Evolutionary conservation across 2,329 filamentous ascomycete genomes (phyloP), one percentile per base, ranked within the genome.

Genomic region (Epichloe gansuensis): DNA sequence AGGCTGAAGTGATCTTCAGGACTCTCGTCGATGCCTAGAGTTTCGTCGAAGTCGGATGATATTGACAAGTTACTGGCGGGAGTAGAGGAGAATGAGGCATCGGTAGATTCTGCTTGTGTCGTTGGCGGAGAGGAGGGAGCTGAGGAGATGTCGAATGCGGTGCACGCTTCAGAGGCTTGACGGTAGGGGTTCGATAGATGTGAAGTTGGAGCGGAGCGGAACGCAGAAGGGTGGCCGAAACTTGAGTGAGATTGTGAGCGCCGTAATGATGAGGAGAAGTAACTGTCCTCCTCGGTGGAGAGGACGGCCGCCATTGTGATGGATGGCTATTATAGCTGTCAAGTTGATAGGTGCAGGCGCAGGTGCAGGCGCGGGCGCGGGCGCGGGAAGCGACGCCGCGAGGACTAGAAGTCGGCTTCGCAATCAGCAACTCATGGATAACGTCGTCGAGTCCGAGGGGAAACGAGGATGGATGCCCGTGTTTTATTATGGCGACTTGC

Each of bases 51-150:
- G 54, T 78, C 76, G 46, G 75, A 78, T 52, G 78, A 75, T 52
- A 85, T 68, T 12, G 82, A 85, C 52, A 83, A 67, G 58, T 77
- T 84, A 60, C 80, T 83, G 17, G 78, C 76, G 4, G 82, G 77
- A 3, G 82, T 86, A 2, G 83, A 85, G 25, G 75, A 72, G 62
- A 75, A 79, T 2, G 82, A 83, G 4, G 76, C 74, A 52, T 75
- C 71, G 23, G 70, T 81, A 64, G 70, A 79, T 56, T 80, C 78
- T 52, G 69, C 70, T 52, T 75, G 73, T 38, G 74, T 56, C 13
- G 74, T 74, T 51, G 71, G 72, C 28, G 80, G 79, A 35, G 80
- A 82, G 0, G 79, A 80, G n/a, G 76, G 72, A 2, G 72, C 67
- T 3, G 80, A 81, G 3, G 78, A 81, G 11, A 69, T 67, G 46